Percentiles rank a stretch among this genome's conserved stretches.
These are phyloP conservation scores for Termitomyces sp. DNA, from an alignment of 768 basidiomycete genomes.

Conservation along the genomic window DNA sequence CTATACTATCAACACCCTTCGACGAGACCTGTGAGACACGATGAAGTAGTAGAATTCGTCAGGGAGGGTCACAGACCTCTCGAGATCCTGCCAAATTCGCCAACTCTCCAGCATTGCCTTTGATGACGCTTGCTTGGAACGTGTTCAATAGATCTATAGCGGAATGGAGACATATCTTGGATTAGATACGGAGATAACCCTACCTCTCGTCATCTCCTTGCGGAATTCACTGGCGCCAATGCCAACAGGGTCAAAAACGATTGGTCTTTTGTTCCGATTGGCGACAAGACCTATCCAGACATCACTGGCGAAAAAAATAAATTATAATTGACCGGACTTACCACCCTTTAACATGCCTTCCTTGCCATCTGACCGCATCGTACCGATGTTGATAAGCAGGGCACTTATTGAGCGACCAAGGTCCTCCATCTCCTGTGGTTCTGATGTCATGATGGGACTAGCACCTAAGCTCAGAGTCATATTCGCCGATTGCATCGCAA, in stretches of 20 bases:
- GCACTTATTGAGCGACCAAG: conserved; percentile 60
- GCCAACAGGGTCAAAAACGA: conserved; percentile 92
- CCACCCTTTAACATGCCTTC: conserved; percentile 78
- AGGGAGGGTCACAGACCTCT: conserved; percentile 44
- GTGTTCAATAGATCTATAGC: conserved; percentile 62
- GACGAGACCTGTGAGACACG: conserved; percentile 47
- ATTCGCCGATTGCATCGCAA: conserved; percentile 86
- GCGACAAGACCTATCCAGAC: conserved; percentile 40
- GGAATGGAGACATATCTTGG: conserved; percentile 33
- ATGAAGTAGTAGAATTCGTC: neutral
- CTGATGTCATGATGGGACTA: conserved; percentile 93
- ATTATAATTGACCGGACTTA: conserved; percentile 7
- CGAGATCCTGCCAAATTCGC: conserved; percentile 68
- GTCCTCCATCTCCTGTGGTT: conserved; percentile 77
- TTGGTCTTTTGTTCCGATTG: conserved; percentile 64
- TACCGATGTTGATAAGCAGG: conserved; percentile 86
- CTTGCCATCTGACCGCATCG: conserved; percentile 50
- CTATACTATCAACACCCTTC: conserved; percentile 84
- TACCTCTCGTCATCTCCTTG: conserved; percentile 55
- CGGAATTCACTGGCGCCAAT: conserved; percentile 78
- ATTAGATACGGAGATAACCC: conserved; percentile 3
- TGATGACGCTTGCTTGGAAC: conserved; percentile 90
- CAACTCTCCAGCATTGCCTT: conserved; percentile 91
- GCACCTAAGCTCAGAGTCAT: conserved; percentile 82
- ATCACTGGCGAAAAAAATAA: neutral